Evolutionary conservation across 75 land plant genomes (phyloP).

Genomic region (Gnetum montanum): DNA sequence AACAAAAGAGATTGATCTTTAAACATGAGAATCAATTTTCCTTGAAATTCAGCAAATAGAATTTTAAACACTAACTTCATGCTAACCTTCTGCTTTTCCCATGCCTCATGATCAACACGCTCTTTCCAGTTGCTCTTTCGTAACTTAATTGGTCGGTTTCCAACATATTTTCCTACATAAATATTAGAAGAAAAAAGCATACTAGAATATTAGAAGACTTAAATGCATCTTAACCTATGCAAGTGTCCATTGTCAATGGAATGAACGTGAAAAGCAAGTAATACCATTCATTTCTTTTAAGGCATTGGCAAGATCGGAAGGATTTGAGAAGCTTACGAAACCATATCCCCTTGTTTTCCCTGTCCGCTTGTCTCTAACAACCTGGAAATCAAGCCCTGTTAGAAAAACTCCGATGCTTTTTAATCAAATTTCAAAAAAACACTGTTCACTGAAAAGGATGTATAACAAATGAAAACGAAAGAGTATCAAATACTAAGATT

Average conservation of each 20-base stretch:
- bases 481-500: no score
- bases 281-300: slow-evolving; percentile 96
- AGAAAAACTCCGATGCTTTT: not conserved
- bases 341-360: slow-evolving; percentile 97
- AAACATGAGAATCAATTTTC: not conserved
- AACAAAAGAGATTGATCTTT: not conserved
- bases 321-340: slow-evolving; percentile 88
- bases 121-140: slow-evolving; percentile 97
- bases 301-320: slow-evolving; percentile 83
- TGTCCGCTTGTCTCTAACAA: slow-evolving; percentile 93
- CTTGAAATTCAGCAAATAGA: not conserved
- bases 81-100: slow-evolving; percentile 64
- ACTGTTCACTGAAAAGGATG: no score
- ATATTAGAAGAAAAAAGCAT: not conserved
- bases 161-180: slow-evolving; percentile 87
- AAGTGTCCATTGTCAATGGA: no score
- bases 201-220: not conserved
- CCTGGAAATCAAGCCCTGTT: no score
- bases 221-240: not conserved
- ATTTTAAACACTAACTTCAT: not conserved
- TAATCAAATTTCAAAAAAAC: no score
- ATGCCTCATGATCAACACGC: slow-evolving; percentile 74
- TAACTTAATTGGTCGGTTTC: slow-evolving; percentile 91
- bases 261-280: not conserved
- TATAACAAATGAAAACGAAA: no score